Conservation (phyloP, 345 rosid species). For the Melaleuca alternifolia region DNA sequence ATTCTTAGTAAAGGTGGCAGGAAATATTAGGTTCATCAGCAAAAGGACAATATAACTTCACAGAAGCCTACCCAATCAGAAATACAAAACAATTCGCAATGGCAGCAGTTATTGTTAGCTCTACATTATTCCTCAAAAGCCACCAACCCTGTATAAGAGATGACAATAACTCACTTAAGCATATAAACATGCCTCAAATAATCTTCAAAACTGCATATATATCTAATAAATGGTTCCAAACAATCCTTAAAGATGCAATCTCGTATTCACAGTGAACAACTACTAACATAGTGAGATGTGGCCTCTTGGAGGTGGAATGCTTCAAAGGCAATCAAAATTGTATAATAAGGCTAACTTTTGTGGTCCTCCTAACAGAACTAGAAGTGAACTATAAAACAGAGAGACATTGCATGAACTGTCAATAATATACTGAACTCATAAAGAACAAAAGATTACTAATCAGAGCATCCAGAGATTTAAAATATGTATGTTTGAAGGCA, state of each 20-base stretch:
- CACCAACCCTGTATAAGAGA: slow-evolving; percentile 70
- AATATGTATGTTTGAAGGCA: background rate
- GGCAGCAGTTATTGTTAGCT: slow-evolving; percentile 43
- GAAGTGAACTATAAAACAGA: background rate
- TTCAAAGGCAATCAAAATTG: background rate
- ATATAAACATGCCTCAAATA: background rate
- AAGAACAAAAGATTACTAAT: background rate
- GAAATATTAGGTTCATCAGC: background rate
- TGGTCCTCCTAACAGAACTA: background rate
- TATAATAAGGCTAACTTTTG: background rate
- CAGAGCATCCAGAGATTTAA: background rate
- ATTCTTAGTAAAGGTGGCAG: background rate
- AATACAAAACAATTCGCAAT: slow-evolving; percentile 55
- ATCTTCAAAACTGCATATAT: background rate
- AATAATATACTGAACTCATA: background rate
- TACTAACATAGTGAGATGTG: background rate
- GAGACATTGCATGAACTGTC: background rate
- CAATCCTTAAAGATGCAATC: background rate
- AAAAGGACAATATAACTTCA: background rate
- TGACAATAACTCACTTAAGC: background rate
- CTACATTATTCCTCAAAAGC: slow-evolving; percentile 74
- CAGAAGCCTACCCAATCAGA: slow-evolving; percentile 57
- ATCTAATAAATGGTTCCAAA: background rate
- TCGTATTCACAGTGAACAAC: background rate
- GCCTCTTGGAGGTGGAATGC: background rate